Evolutionary conservation across 306 rosid species (phyloP), one percentile per base, ranked within the genome.

Genomic region (Lotus japonicus): DNA sequence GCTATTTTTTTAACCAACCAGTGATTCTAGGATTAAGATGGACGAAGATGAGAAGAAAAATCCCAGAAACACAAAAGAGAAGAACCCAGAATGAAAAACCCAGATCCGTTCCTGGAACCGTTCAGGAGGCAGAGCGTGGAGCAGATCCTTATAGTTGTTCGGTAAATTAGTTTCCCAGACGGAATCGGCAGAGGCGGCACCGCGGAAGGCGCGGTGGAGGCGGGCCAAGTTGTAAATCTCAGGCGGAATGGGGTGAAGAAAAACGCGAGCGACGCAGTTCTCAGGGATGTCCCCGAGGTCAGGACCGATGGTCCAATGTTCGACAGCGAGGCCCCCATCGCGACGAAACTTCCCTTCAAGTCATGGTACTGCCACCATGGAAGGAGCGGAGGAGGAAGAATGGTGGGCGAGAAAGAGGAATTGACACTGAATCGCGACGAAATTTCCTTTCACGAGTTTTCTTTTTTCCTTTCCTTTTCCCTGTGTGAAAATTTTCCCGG

Each of bases 271-370:
- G 48, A 92, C 96, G 56, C 97, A 92, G 66, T 70, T 68, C 81
- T 92, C 98, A 26, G 97, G 97, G 31, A 92, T 92, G 80, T 92
- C 98, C 4, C 97, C 98, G 39, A 92, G 84, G 36, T 96, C 89
- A 28, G 94, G 96, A n/a, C 83, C 90, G 17, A 26, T 21, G 54
- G 75, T 60, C 83, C 98, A 7, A 84, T 69, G 83, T 68, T 84
- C 61, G 98, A 90, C 15, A 86, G 84, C 78, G 96, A 82, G 35
- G 97, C 83, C 64, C 97, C 98, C 97, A 92, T 71, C 26, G 26
- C 1, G 2, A 3, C 33, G 33, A 19, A n/a, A 0, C 5, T 55
- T 59, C n/a, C n/a, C n/a, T n/a, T 69, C 72, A 77, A 61, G 58
- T 13, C 77, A 77, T 70, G 38, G 18, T 45, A 67, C 6, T 36